phyloP scores from a whole-genome alignment of 1,284 basidiomycete genomes.

The Athelia psychrophila region DNA sequence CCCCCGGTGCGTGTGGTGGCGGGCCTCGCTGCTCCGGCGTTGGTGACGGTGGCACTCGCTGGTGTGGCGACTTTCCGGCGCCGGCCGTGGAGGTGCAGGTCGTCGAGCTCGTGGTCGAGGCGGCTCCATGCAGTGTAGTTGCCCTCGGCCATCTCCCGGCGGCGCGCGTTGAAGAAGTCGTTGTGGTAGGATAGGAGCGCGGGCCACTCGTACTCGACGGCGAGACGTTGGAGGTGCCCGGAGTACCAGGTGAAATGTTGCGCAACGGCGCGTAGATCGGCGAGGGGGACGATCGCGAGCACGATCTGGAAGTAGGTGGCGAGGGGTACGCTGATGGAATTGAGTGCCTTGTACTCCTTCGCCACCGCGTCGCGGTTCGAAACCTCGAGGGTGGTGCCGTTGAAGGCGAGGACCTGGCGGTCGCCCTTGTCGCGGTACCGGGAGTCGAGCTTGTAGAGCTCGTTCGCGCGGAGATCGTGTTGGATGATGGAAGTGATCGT shows the following conservation, averaged over 20 bases:
- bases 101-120: background rate
- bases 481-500: background rate
- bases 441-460: background rate
- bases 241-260: no score
- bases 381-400: background rate
- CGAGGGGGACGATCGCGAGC: no score
- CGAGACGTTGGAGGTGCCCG: no score
- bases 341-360: background rate
- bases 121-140: conserved; percentile 6
- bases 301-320: background rate
- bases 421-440: background rate
- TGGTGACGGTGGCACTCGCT: background rate
- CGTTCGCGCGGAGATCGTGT: background rate
- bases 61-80: background rate
- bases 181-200: conserved; percentile 7
- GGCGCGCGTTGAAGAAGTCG: conserved; percentile 4
- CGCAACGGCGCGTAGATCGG: no score
- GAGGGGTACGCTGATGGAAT: background rate
- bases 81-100: background rate
- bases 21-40: no score
- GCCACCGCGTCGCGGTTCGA: background rate
- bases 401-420: background rate
- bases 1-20: no score
- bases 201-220: background rate
- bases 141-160: conserved; percentile 7